A percentile compares a stretch with the other conserved stretches of the same genome.
Evolutionary conservation across 176 grass and related monocot genomes (phyloP).

Genomic region (Oryza glumipatula): DNA sequence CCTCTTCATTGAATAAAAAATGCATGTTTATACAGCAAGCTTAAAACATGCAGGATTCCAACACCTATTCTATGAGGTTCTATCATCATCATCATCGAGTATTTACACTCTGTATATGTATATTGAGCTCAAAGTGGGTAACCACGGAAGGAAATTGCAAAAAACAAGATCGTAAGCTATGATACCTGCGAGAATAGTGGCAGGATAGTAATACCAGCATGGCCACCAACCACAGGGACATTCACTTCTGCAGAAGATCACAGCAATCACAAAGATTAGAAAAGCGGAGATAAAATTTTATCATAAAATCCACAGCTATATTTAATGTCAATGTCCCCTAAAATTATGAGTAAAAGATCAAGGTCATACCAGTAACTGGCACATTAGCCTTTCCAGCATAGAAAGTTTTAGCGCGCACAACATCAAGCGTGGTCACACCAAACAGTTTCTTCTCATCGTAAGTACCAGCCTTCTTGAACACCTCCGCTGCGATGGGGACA

Average conservation of each 20-base stretch:
- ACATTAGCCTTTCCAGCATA: conserved; percentile 81
- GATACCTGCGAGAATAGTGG: conserved; percentile 87
- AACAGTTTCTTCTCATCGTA: conserved; percentile 89
- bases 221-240: conserved; percentile 87
- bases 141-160: background rate
- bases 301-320: background rate
- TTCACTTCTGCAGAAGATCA: conserved; percentile 62
- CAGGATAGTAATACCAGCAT: conserved; percentile 88
- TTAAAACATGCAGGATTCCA: background rate
- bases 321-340: background rate
- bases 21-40: background rate
- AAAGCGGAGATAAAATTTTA: too few species aligned
- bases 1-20: background rate
- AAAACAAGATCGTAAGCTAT: background rate
- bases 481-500: conserved; percentile 79
- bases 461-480: conserved; percentile 92
- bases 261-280: background rate
- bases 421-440: conserved; percentile 94
- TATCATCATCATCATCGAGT: background rate
- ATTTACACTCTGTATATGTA: background rate
- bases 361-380: conserved; percentile 59
- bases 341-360: background rate
- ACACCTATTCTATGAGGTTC: background rate
- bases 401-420: conserved; percentile 90
- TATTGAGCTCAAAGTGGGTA: background rate